Percentiles rank a stretch among this genome's conserved stretches.
These are phyloP conservation scores for Stylonectria norvegica DNA, from an alignment of 2,329 filamentous ascomycete genomes.

Conservation along the genomic window DNA sequence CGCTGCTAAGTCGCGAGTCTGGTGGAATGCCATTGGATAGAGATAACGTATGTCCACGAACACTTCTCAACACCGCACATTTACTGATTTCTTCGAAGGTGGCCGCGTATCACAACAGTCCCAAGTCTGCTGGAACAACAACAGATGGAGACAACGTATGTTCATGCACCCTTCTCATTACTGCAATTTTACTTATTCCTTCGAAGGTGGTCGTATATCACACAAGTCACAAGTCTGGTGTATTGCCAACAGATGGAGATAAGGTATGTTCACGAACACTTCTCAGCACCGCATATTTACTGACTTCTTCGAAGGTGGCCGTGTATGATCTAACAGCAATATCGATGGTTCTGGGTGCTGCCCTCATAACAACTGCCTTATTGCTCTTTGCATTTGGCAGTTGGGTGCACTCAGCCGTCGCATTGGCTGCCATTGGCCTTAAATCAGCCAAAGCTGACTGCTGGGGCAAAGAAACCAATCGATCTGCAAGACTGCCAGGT, in stretches of 20 bases:
- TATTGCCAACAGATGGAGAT: neutral
- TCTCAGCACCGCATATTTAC: slow-evolving; percentile 4
- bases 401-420: neutral
- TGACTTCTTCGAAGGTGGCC: slow-evolving; percentile 25
- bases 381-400: slow-evolving; percentile 1
- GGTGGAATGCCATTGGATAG: slow-evolving; percentile 5
- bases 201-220: slow-evolving; percentile 21
- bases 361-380: neutral
- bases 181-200: slow-evolving; percentile 18
- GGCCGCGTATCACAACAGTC: slow-evolving; percentile 2
- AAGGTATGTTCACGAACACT: slow-evolving; percentile 15
- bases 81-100: slow-evolving; percentile 26
- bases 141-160: slow-evolving; percentile 16
- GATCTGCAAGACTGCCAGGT: neutral
- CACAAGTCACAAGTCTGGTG: slow-evolving; percentile 4
- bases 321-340: no score
- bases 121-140: slow-evolving; percentile 6
- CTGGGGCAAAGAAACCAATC: neutral
- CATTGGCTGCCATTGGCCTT: neutral
- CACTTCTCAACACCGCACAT: neutral
- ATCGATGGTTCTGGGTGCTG: neutral
- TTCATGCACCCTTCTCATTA: neutral
- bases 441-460: neutral
- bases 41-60: slow-evolving; percentile 16
- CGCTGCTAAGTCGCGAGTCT: slow-evolving; percentile 3